Evolutionary conservation across 2,329 filamentous ascomycete genomes (phyloP).

Genomic region (Penicillium rolfsii): DNA sequence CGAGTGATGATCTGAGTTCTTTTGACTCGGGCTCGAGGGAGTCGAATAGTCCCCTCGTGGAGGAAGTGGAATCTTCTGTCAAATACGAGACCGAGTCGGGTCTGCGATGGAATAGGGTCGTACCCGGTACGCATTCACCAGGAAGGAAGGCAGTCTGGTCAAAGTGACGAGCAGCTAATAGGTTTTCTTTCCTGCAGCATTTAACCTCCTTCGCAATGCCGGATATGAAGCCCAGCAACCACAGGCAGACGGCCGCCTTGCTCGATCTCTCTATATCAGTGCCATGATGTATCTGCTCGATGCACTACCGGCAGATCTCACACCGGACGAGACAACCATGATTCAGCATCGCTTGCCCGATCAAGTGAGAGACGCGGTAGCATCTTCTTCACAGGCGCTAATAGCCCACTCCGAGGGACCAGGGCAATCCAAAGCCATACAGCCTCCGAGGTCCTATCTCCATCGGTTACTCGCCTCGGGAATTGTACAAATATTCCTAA

Average conservation of each 20-base stretch:
- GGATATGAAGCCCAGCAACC: constrained; percentile 40
- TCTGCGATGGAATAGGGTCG: constrained; percentile 41
- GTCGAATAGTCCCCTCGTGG: constrained; percentile 14
- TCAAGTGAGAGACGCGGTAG: constrained; percentile 23
- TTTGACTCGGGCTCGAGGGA: constrained; percentile 23
- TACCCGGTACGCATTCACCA: constrained; percentile 33
- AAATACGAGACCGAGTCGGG: constrained; percentile 39
- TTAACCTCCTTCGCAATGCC: constrained; percentile 42
- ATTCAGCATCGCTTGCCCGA: constrained; percentile 36
- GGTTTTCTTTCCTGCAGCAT: constrained; percentile 28
- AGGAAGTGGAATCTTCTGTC: constrained; percentile 13
- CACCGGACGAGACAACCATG: constrained; percentile 33
- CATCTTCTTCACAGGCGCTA: constrained; percentile 6
- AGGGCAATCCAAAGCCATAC: not conserved
- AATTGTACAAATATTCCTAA: constrained; percentile 62
- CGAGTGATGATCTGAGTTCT: constrained; percentile 26
- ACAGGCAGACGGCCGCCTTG: constrained; percentile 36
- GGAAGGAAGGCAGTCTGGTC: not conserved
- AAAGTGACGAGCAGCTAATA: constrained; percentile 7
- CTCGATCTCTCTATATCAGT: constrained; percentile 41
- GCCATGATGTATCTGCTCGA: constrained; percentile 45
- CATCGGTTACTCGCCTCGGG: constrained; percentile 61
- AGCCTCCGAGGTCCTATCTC: constrained; percentile 52
- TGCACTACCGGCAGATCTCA: constrained; percentile 39
- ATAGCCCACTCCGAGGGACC: not conserved